These are phyloP conservation scores for Abelmoschus esculentus DNA, from an alignment of 345 rosid genomes.

Conservation along the genomic window DNA sequence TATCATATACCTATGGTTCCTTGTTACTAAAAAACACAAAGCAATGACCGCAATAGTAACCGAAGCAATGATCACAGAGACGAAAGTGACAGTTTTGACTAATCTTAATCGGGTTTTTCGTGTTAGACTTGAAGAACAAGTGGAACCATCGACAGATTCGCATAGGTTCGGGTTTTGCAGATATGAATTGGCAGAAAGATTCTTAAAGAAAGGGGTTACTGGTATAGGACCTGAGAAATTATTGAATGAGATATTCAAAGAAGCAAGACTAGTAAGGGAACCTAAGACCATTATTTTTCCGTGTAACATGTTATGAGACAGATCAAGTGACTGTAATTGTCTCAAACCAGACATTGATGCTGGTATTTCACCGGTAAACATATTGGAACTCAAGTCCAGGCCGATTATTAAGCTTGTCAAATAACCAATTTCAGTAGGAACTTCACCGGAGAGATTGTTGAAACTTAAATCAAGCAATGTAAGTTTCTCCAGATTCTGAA, in stretches of 20 bases:
- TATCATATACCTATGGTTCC: constrained; percentile 46
- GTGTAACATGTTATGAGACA: constrained; percentile 55
- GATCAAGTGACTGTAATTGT: constrained; percentile 82
- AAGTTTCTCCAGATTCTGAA: constrained; percentile 56
- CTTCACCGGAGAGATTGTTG: constrained; percentile 61
- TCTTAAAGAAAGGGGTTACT: constrained; percentile 72
- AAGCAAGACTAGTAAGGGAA: constrained; percentile 81
- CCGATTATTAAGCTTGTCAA: constrained; percentile 77
- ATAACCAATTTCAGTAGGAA: constrained; percentile 71
- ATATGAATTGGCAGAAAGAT: constrained; percentile 52
- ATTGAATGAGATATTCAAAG: constrained; percentile 78
- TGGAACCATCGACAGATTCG: constrained; percentile 51
- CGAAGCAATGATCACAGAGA: constrained; percentile 51
- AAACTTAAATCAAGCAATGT: constrained; percentile 82
- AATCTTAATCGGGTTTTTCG: constrained; percentile 45
- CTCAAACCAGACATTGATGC: constrained; percentile 59
- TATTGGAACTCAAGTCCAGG: constrained; percentile 69
- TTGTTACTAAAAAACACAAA: constrained; percentile 48
- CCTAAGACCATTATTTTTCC: constrained; percentile 70
- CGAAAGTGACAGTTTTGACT: constrained; percentile 59
- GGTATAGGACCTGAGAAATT: constrained; percentile 94
- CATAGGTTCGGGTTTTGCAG: constrained; percentile 62
- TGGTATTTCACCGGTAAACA: constrained; percentile 60
- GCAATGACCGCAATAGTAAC: constrained; percentile 52
- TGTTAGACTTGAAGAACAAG: constrained; percentile 54